These are phyloP conservation scores for Paracorniculantispora psalliotae DNA, from an alignment of 2,329 filamentous ascomycete genomes.

Conservation along the genomic window DNA sequence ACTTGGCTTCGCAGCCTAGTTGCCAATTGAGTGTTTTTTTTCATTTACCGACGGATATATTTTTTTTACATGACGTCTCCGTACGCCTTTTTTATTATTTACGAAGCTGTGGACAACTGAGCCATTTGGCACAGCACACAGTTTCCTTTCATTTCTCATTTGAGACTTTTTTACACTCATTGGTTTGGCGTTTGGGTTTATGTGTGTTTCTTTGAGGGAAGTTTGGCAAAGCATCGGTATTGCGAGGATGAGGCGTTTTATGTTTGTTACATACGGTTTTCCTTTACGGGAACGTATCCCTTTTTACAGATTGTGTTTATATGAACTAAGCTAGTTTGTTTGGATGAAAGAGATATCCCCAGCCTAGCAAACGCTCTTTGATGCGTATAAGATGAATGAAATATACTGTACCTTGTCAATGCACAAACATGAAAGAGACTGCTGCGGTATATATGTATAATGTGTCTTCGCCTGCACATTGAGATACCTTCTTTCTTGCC, in stretches of 20 bases:
- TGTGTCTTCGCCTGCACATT: no score
- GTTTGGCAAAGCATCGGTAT: not conserved
- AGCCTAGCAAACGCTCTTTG: not conserved
- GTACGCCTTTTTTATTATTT: not conserved
- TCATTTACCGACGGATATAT: not conserved
- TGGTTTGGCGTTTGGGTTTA: slow-evolving; percentile 3
- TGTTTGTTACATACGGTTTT: not conserved
- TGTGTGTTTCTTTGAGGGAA: not conserved
- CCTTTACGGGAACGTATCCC: not conserved
- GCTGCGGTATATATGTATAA: not conserved
- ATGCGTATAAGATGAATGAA: not conserved
- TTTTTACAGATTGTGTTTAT: slow-evolving; percentile 2
- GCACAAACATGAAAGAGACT: not conserved
- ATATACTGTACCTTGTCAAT: not conserved
- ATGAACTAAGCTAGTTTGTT: not conserved
- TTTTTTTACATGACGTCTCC: not conserved
- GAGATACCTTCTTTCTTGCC: no score
- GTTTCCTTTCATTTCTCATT: not conserved
- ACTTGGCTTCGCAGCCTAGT: slow-evolving; percentile 2
- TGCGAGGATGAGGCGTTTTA: not conserved
- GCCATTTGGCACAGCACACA: not conserved
- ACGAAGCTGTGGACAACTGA: not conserved
- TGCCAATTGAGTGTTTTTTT: not conserved
- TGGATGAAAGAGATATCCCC: not conserved
- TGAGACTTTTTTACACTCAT: not conserved